Evolutionary conservation across 1,284 basidiomycete genomes (phyloP).

Genomic region (Ustilago trichophora): DNA sequence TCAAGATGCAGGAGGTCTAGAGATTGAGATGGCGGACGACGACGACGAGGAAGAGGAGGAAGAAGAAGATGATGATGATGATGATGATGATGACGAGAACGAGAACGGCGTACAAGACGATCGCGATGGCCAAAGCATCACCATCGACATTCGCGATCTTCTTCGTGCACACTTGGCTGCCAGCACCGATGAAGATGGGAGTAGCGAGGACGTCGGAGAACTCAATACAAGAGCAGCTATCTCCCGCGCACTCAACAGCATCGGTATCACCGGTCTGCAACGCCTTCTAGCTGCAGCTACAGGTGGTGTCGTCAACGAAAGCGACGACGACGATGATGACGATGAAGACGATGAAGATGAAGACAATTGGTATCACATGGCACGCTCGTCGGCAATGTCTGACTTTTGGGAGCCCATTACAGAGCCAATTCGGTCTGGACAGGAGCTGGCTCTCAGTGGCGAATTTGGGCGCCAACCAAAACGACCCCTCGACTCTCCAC

Average conservation of each 20-base stretch:
- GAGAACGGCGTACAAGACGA: constrained; percentile 10
- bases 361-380: constrained; percentile 41
- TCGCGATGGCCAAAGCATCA: constrained; percentile 28
- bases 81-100: constrained; percentile 15
- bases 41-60: constrained; percentile 22
- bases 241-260: constrained; percentile 37
- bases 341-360: constrained; percentile 43
- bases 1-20: constrained; percentile 28
- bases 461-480: constrained; percentile 78
- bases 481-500: constrained; percentile 31
- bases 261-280: constrained; percentile 48
- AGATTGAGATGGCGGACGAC: constrained; percentile 39
- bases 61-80: constrained; percentile 19
- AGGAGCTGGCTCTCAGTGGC: constrained; percentile 78
- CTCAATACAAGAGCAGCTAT: constrained; percentile 31
- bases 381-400: constrained; percentile 34
- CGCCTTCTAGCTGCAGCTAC: constrained; percentile 45
- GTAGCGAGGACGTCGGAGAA: constrained; percentile 7
- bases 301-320: constrained; percentile 28
- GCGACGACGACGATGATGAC: constrained; percentile 40
- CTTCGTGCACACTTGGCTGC: constrained; percentile 37
- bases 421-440: constrained; percentile 77
- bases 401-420: constrained; percentile 65
- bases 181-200: constrained; percentile 5
- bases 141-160: constrained; percentile 46